phyloP scores from a whole-genome alignment of 192 early-diverging fungal species.

The Linnemannia schmuckeri region DNA sequence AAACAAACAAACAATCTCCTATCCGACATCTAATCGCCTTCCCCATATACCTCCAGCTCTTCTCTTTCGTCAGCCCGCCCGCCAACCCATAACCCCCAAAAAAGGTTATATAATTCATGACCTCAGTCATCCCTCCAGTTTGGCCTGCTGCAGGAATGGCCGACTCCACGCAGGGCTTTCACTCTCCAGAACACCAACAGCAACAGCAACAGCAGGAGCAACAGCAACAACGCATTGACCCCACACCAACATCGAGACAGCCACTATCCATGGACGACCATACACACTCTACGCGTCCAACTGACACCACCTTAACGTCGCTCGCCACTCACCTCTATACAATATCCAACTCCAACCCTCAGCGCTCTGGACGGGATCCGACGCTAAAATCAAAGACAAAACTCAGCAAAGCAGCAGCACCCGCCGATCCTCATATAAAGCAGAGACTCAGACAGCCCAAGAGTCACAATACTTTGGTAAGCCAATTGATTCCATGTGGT shows the following conservation, averaged over 20 bases:
- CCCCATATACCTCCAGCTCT: neutral
- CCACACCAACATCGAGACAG: neutral
- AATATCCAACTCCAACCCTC: neutral
- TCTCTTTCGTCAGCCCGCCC: no score
- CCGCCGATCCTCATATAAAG: conserved; percentile 13
- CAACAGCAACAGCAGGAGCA: conserved; percentile 9
- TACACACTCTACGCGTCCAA: neutral
- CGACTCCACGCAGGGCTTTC: neutral
- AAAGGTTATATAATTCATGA: conserved; percentile 9
- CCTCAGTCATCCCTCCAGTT: conserved; percentile 24
- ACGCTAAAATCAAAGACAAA: conserved; percentile 28
- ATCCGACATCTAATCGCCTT: neutral
- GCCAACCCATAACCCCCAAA: neutral
- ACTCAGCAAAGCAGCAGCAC: conserved; percentile 33
- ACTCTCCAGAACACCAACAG: neutral
- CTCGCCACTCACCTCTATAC: conserved; percentile 1
- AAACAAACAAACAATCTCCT: neutral
- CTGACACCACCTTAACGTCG: neutral
- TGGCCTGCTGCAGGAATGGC: conserved; percentile 11
- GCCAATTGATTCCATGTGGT: neutral
- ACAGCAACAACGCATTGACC: neutral
- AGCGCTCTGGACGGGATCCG: conserved; percentile 18
- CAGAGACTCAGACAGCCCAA: conserved; percentile 17
- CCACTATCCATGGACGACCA: neutral
- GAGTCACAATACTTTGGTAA: conserved; percentile 16